These are phyloP conservation scores for Aquilaria agallochum DNA, from an alignment of 441 rosid species.

Conservation along the genomic window DNA sequence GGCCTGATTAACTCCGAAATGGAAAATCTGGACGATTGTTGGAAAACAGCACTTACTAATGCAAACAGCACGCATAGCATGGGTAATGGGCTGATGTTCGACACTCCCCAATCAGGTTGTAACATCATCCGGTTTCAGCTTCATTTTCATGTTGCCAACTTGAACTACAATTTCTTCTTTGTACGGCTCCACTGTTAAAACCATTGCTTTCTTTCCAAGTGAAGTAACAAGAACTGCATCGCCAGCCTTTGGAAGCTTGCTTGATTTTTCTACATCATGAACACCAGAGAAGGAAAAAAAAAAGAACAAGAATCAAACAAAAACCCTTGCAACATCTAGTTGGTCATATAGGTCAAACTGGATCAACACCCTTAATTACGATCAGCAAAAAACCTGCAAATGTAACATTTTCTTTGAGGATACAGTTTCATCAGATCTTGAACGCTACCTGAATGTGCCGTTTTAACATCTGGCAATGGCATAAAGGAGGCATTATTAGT, in stretches of 20 bases:
- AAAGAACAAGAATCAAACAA: slow-evolving; percentile 4
- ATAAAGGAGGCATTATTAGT: slow-evolving; percentile 21
- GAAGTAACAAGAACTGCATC: slow-evolving; percentile 54
- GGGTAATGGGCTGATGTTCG: neutral
- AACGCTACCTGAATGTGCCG: slow-evolving; percentile 37
- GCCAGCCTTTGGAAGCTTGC: slow-evolving; percentile 55
- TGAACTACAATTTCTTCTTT: slow-evolving; percentile 74
- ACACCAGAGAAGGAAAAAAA: slow-evolving; percentile 16
- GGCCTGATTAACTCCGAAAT: too few relatives aligned
- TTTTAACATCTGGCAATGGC: slow-evolving; percentile 24
- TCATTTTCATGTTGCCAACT: slow-evolving; percentile 81
- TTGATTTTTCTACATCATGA: slow-evolving; percentile 30
- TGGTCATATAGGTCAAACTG: too few relatives aligned
- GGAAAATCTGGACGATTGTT: too few relatives aligned
- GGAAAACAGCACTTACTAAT: too few relatives aligned
- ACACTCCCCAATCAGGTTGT: slow-evolving; percentile 25
- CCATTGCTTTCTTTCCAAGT: slow-evolving; percentile 59
- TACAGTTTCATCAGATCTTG: slow-evolving; percentile 1
- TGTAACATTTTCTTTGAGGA: neutral
- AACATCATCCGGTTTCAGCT: slow-evolving; percentile 54
- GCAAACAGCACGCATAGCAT: too few relatives aligned
- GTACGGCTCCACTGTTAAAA: slow-evolving; percentile 59
- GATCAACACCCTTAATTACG: slow-evolving; percentile 1
- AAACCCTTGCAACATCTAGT: neutral
- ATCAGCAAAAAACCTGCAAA: slow-evolving; percentile 2